Base-by-base conservation (phyloP, 2,329 filamentous ascomycete genomes). In the Colletotrichum simmondsii region DNA sequence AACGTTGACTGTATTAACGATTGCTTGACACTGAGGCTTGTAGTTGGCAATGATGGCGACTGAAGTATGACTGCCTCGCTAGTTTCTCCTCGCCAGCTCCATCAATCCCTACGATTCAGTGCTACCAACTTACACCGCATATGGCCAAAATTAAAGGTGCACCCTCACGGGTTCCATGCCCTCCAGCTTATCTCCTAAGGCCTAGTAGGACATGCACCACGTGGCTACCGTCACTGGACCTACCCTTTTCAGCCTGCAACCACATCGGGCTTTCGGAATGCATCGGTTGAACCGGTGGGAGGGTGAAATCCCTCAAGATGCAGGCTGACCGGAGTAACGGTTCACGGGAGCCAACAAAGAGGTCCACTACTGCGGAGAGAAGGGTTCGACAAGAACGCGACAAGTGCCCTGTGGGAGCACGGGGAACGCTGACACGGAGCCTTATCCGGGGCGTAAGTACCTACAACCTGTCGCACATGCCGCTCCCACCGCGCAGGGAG, bases 211-310 rank as follows among this genome's bases (percentile, higher is more conserved):
- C 53, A 12, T 24, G 59, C 30, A 72, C 70, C 65, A 72, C 70
- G 70, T 72, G 70, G 65, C 65, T 19, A 28, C 32, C 54, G 42
- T 72, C 53, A 60, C 46, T 63, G 53, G 65, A 53, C 65, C 42
- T 64, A 32, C 42, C 46, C 30, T 58, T 52, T 60, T 42, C 37
- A 19, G 53, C 7, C 14, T 53, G 6, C 24, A n/a, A 7, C 37
- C 60, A 24, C 11, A 14, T 32, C n/a, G 46, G 32, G n/a, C n/a
- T 14, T 68, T 65, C 52, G 65, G 69, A 63, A 72, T 68, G 65
- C 52, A 49, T 72, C 58, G 58, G 65, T 68, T 42, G n/a, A 49
- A 62, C n/a, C 37, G 19, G 46, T 35, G 14, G 12, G 10, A n/a
- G 30, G 35, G 14, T 7, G 14, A 32, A 35, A 35, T 24, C 11